A percentile compares a stretch with the other conserved stretches of the same genome.
These are phyloP conservation scores for Paramyrothecium sp. DNA, from an alignment of 2,329 filamentous ascomycete genomes.

Conservation along the genomic window DNA sequence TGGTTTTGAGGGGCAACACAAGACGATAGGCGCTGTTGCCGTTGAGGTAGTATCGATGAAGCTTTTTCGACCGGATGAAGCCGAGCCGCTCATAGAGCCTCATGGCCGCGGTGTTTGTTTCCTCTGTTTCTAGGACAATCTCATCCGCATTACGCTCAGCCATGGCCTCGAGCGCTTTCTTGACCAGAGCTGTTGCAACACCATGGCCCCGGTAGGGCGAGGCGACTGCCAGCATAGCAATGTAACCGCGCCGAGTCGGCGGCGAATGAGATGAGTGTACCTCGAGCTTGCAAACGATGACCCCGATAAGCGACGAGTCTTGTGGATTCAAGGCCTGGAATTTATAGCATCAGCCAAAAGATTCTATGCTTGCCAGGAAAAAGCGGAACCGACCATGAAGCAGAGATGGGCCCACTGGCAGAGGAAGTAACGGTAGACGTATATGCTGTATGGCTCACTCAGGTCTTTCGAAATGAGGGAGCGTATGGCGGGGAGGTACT, in stretches of 20 bases:
- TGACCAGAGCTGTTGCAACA: constrained; percentile 86
- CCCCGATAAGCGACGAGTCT: constrained; percentile 71
- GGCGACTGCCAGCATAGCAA: constrained; percentile 95
- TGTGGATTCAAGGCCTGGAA: constrained; percentile 57
- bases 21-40: constrained; percentile 92
- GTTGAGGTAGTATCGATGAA: constrained; percentile 95
- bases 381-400: constrained; percentile 66
- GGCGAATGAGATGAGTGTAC: constrained; percentile 79
- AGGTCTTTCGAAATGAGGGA: constrained; percentile 93
- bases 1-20: constrained; percentile 71
- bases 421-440: constrained; percentile 97
- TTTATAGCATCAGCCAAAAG: constrained; percentile 5
- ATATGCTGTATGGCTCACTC: constrained; percentile 98
- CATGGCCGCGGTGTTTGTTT: constrained; percentile 86
- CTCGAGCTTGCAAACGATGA: constrained; percentile 94
- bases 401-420: constrained; percentile 98
- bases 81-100: constrained; percentile 90
- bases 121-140: constrained; percentile 93
- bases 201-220: constrained; percentile 78
- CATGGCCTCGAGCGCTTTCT: constrained; percentile 90
- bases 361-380: background rate
- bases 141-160: constrained; percentile 80
- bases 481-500: constrained; percentile 81
- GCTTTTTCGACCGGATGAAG: constrained; percentile 85
- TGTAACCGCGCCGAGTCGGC: constrained; percentile 80